Evolutionary conservation across 148 eudicot genomes (phyloP).

Genomic region (Silene latifolia): DNA sequence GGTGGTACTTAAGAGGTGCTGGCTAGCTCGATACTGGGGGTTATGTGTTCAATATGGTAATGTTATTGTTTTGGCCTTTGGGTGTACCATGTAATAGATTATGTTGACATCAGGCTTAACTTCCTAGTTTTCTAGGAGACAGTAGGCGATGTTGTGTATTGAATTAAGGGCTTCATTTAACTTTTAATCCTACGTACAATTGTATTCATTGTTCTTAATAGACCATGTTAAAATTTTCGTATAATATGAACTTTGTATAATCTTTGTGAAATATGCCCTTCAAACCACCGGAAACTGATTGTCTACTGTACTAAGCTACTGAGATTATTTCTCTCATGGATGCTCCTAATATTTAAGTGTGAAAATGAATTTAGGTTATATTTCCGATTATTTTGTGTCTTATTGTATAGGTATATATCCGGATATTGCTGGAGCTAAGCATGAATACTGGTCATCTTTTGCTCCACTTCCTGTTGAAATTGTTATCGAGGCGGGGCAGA

Average conservation of each 20-base stretch:
- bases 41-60: constrained; percentile 75
- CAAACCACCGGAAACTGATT: not conserved
- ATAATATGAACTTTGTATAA: not conserved
- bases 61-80: not conserved
- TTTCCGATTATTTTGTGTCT: constrained; percentile 1
- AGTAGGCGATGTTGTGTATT: not conserved
- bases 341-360: not conserved
- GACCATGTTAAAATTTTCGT: constrained; percentile 4
- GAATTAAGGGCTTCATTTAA: not conserved
- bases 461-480: constrained; percentile 74
- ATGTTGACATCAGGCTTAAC: not conserved
- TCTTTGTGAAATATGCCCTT: not conserved
- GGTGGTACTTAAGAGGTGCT: constrained; percentile 94
- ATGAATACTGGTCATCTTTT: constrained; percentile 81
- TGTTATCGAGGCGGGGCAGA: constrained; percentile 78
- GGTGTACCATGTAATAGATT: constrained; percentile 1
- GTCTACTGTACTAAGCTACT: not conserved
- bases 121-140: constrained; percentile 3
- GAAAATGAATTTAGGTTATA: not conserved
- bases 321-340: not conserved
- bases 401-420: constrained; percentile 58
- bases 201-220: not conserved
- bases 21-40: constrained; percentile 95
- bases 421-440: constrained; percentile 73
- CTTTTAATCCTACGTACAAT: not conserved